Evolutionary conservation across 129 eudicot genomes (phyloP).

Genomic region (Scalesia atractyloides): DNA sequence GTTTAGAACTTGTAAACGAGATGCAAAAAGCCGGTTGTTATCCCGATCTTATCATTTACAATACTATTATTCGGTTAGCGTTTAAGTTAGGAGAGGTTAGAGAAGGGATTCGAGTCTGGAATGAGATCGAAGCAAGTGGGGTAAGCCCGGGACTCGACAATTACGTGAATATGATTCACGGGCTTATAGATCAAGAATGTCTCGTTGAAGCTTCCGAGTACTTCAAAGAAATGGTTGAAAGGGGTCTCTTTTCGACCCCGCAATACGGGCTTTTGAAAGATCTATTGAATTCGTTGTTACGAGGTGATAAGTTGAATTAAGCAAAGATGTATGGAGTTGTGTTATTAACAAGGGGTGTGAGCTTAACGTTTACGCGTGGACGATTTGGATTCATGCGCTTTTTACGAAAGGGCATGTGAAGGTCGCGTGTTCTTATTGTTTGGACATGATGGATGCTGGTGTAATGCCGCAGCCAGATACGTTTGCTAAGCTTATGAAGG

Average conservation of each 20-base stretch:
- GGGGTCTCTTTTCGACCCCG: conserved; percentile 63
- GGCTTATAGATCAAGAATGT: conserved; percentile 59
- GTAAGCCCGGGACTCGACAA: conserved; percentile 60
- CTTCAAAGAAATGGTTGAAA: conserved; percentile 66
- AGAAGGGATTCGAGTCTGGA: conserved; percentile 63
- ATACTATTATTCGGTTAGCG: conserved; percentile 59
- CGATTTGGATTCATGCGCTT: conserved; percentile 83
- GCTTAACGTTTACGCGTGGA: conserved; percentile 74
- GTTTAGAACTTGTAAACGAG: conserved; percentile 61
- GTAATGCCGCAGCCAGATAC: conserved; percentile 83
- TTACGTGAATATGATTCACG: conserved; percentile 67
- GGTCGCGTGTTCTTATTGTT: conserved; percentile 80
- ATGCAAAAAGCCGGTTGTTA: conserved; percentile 59
- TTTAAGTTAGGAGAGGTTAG: conserved; percentile 70
- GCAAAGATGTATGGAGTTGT: conserved; percentile 74
- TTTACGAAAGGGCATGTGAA: conserved; percentile 67
- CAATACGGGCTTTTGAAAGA: conserved; percentile 75
- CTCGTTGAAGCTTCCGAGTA: conserved; percentile 69
- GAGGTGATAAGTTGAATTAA: conserved; percentile 61
- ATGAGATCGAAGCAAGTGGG: conserved; percentile 54
- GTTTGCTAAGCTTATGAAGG: conserved; percentile 76
- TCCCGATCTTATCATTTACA: conserved; percentile 59
- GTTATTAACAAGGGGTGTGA: conserved; percentile 67
- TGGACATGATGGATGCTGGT: conserved; percentile 80
- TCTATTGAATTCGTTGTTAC: conserved; percentile 51